Percentiles rank a stretch among this genome's conserved stretches.
Evolutionary conservation across 225 moss, liverwort and hornwort species (phyloP).

Genomic region (Rhytidiadelphus loreus): DNA sequence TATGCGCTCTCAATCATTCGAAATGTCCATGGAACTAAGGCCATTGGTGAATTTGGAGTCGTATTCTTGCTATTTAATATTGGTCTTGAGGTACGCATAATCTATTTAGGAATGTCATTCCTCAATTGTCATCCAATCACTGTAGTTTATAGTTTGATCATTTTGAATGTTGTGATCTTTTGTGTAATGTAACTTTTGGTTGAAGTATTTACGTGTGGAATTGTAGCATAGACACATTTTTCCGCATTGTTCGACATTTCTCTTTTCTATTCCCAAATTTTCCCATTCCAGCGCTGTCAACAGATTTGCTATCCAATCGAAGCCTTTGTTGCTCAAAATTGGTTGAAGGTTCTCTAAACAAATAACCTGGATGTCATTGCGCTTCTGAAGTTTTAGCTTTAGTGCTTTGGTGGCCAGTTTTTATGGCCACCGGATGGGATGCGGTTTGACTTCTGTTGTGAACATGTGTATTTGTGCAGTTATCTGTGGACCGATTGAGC

Average conservation of each 20-base stretch:
- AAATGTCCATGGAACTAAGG: conserved; percentile 92
- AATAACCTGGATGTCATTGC: not conserved
- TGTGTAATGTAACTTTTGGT: not conserved
- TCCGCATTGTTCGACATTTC: not conserved
- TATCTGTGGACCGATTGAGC: conserved; percentile 94
- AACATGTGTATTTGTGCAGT: conserved; percentile 30
- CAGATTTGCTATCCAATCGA: not conserved
- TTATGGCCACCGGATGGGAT: not conserved
- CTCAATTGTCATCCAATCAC: not conserved
- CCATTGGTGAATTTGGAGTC: conserved; percentile 95
- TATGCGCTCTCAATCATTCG: conserved; percentile 84
- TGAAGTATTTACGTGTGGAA: not conserved
- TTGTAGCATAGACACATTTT: not conserved
- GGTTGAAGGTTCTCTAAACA: not conserved
- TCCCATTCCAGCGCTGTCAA: not conserved
- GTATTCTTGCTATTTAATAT: conserved; percentile 98
- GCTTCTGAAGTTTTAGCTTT: not conserved
- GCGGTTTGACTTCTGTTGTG: not conserved
- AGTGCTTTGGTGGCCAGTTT: not conserved
- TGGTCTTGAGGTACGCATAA: conserved; percentile 71
- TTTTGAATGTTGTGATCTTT: not conserved
- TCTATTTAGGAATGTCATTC: not conserved
- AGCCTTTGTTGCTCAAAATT: not conserved
- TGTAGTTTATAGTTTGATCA: not conserved
- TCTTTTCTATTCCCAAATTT: not conserved